These are phyloP conservation scores for Coriolopsis trogii DNA, from an alignment of 1,284 basidiomycete species.

Conservation along the genomic window DNA sequence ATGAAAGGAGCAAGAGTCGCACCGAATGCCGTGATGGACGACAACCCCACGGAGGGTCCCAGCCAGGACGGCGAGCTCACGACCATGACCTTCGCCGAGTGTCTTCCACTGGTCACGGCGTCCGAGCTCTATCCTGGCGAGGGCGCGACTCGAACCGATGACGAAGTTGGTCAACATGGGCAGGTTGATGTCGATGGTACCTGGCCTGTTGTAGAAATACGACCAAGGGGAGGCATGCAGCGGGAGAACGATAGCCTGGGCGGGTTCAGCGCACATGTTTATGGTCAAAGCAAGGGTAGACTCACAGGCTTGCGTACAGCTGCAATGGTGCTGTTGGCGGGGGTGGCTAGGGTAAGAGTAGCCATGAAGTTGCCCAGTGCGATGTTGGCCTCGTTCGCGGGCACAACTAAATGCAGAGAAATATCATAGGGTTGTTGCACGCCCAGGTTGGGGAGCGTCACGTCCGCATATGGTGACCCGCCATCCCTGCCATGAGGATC, in stretches of 20 bases:
- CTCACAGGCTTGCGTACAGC: slow-evolving; percentile 67
- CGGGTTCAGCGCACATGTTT: neutral
- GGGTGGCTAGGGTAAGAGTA: slow-evolving; percentile 55
- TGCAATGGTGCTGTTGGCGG: slow-evolving; percentile 62
- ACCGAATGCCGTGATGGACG: slow-evolving; percentile 70
- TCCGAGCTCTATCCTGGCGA: slow-evolving; percentile 65
- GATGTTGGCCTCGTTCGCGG: slow-evolving; percentile 66
- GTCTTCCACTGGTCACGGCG: slow-evolving; percentile 70
- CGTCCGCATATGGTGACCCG: slow-evolving; percentile 59
- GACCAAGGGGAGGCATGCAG: slow-evolving; percentile 38
- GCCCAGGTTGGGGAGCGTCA: slow-evolving; percentile 51
- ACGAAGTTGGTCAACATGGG: slow-evolving; percentile 57
- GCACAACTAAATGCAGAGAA: slow-evolving; percentile 65
- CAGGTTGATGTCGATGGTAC: slow-evolving; percentile 49
- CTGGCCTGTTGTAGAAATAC: slow-evolving; percentile 44
- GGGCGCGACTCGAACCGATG: slow-evolving; percentile 47
- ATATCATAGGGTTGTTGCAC: slow-evolving; percentile 71
- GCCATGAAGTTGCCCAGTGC: slow-evolving; percentile 83
- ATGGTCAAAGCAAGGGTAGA: neutral
- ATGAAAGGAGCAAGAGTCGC: slow-evolving; percentile 21
- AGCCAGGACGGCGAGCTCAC: slow-evolving; percentile 66
- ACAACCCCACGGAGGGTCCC: slow-evolving; percentile 63
- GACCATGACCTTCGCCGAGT: slow-evolving; percentile 65
- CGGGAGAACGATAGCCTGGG: slow-evolving; percentile 61
- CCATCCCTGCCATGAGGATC: slow-evolving; percentile 73